phyloP scores from a whole-genome alignment of 75 land plant genomes.

The Isoetes taiwanensis region DNA sequence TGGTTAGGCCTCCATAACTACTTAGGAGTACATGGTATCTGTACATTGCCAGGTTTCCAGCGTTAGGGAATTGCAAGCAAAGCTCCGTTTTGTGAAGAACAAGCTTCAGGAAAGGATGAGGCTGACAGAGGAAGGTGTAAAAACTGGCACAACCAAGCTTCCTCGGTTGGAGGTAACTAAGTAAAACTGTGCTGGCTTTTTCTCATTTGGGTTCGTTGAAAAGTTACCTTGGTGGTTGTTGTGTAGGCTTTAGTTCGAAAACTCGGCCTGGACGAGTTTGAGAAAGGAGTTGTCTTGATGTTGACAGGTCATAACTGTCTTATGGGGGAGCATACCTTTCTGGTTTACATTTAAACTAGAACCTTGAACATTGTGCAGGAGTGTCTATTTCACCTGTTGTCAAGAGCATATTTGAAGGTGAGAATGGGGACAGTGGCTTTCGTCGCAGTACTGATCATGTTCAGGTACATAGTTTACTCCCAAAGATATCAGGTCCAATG shows the following conservation, averaged over 20 bases:
- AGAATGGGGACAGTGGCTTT: conserved; percentile 14
- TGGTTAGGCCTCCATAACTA: background rate
- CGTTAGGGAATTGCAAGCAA: conserved; percentile 18
- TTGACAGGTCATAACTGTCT: conserved; percentile 6
- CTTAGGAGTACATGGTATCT: too few relatives aligned
- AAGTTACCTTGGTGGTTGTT: background rate
- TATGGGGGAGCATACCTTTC: background rate
- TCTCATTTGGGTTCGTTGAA: background rate
- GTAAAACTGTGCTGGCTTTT: background rate
- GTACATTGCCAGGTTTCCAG: conserved; percentile 16
- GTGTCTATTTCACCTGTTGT: conserved; percentile 24
- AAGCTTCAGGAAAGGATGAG: conserved; percentile 24
- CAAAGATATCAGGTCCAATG: too few relatives aligned
- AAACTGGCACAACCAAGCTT: conserved; percentile 13
- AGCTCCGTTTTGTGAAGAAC: conserved; percentile 22
- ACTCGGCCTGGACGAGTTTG: conserved; percentile 24
- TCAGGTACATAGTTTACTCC: conserved; percentile 5
- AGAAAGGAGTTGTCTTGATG: conserved; percentile 24
- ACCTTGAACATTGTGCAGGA: conserved; percentile 5
- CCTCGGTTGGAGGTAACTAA: conserved; percentile 19
- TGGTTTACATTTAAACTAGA: background rate
- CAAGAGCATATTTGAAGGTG: conserved; percentile 25
- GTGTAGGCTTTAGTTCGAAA: conserved; percentile 18
- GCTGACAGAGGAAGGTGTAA: conserved; percentile 20
- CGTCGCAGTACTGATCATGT: conserved; percentile 16